These are phyloP conservation scores for Salvia splendens DNA, from an alignment of 257 asterid genomes.

Conservation along the genomic window DNA sequence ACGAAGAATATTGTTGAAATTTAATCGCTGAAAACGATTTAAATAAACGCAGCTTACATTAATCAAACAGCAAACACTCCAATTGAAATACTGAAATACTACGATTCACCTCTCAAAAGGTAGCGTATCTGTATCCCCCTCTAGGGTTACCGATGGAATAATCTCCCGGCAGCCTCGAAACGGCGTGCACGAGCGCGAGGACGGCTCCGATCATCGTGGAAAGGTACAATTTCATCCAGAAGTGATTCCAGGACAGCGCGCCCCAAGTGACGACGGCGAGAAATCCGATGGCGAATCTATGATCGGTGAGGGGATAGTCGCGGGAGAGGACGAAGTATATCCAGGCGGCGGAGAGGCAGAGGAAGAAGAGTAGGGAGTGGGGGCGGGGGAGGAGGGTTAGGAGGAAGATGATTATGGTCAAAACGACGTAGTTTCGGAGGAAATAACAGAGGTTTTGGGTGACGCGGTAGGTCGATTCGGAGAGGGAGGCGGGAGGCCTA, in stretches of 20 bases:
- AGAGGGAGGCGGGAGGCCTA: constrained; percentile 76
- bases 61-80: constrained; percentile 23
- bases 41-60: constrained; percentile 16
- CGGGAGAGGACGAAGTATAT: constrained; percentile 43
- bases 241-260: constrained; percentile 55
- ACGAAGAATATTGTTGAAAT: no score
- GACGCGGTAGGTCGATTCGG: constrained; percentile 78
- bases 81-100: background rate
- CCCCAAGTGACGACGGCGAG: constrained; percentile 51
- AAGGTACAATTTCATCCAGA: constrained; percentile 60
- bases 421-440: constrained; percentile 67
- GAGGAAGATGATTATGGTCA: constrained; percentile 51
- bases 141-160: constrained; percentile 57
- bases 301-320: constrained; percentile 67
- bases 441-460: constrained; percentile 68
- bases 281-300: constrained; percentile 48
- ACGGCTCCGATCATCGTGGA: constrained; percentile 51
- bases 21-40: background rate
- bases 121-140: constrained; percentile 54
- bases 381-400: constrained; percentile 69
- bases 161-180: constrained; percentile 81
- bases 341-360: constrained; percentile 54
- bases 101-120: constrained; percentile 51
- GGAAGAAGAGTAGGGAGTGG: constrained; percentile 64
- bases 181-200: constrained; percentile 61